Percentiles rank a stretch among this genome's conserved stretches.
Conservation (phyloP, 1,284 basidiomycete species). For the Pascua guehoae region DNA sequence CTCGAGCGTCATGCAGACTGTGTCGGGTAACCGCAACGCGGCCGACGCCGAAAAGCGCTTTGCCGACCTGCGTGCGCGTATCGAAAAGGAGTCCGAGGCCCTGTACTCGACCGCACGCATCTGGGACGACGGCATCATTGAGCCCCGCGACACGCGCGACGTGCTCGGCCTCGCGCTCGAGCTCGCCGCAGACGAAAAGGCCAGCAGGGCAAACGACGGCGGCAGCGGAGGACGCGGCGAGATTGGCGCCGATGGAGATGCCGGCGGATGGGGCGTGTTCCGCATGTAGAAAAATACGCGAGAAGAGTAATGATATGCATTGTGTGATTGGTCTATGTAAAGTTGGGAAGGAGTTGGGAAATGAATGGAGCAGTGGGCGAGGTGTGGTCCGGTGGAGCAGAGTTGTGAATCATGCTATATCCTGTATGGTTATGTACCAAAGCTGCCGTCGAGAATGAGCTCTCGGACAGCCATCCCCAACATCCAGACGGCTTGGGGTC, state of each 20-base stretch:
- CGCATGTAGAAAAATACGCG: conserved; percentile 62
- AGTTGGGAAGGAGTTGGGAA: not conserved
- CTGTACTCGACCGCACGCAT: conserved; percentile 82
- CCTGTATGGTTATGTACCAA: no score
- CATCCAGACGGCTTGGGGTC: no score
- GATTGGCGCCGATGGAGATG: conserved; percentile 68
- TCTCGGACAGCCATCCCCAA: no score
- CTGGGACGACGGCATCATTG: conserved; percentile 94
- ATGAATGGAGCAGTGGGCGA: not conserved
- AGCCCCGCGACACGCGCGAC: conserved; percentile 84
- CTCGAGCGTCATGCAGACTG: conserved; percentile 84
- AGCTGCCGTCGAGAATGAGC: no score
- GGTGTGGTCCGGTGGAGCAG: not conserved
- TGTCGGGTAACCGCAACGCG: conserved; percentile 47
- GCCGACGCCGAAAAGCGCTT: conserved; percentile 32
- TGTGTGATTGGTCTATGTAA: not conserved
- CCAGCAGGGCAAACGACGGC: conserved; percentile 43
- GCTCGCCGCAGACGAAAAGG: conserved; percentile 57
- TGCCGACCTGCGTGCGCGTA: conserved; percentile 63
- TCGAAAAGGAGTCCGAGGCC: conserved; percentile 81
- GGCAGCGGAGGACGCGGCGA: conserved; percentile 39
- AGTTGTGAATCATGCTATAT: no score
- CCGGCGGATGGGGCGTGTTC: conserved; percentile 79
- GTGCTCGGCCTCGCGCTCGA: conserved; percentile 79
- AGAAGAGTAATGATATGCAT: not conserved